Base-by-base conservation (phyloP, 805 yeast genomes). In the Pichia californica region DNA sequence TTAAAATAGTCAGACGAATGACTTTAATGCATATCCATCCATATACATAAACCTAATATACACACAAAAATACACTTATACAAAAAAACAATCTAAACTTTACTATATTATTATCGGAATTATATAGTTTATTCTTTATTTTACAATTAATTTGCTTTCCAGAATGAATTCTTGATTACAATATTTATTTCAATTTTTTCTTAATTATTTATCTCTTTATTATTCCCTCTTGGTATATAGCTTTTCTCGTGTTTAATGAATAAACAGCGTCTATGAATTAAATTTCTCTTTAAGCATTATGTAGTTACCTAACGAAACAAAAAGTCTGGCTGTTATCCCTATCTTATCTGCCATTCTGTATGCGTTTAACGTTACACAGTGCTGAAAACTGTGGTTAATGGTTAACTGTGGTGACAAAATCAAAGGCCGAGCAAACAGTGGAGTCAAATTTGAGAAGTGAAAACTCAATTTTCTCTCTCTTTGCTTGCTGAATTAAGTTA, bases 171-270 rank as follows among this genome's bases (percentile, higher is more conserved):
- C 25, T 28, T 28, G 25, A 35, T 9, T 32, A 8, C n/a, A 19
- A 15, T 23, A 9, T 35, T 33, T 16, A 25, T 4, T 26, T 45
- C 45, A 32, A 26, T 36, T 40, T 19, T 40, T 32, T 26, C 42
- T 41, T 45, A 41, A 34, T 44, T 40, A 38, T 39, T 42, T 37
- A 36, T 44, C 44, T 45, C 40, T 19, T 32, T 27, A 41, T 38
- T 44, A 40, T 46, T 44, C 19, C 33, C 20, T 41, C 42, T 51
- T 44, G 38, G 43, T 42, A 47, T 52, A 50, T 44, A 47, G 53
- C 51, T 51, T 33, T 52, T 56, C 58, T 61, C 56, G 58, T 64
- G 69, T 66, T 64, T 64, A 58, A 59, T 62, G 70, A 66, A 64
- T 50, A 64, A 62, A 66, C 69, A 61, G 46, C 52, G 64, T 60